A percentile compares a stretch with the other conserved stretches of the same genome.
Conservation (phyloP, 352 stramenopile genomes). For the Discostella stelligera region DNA sequence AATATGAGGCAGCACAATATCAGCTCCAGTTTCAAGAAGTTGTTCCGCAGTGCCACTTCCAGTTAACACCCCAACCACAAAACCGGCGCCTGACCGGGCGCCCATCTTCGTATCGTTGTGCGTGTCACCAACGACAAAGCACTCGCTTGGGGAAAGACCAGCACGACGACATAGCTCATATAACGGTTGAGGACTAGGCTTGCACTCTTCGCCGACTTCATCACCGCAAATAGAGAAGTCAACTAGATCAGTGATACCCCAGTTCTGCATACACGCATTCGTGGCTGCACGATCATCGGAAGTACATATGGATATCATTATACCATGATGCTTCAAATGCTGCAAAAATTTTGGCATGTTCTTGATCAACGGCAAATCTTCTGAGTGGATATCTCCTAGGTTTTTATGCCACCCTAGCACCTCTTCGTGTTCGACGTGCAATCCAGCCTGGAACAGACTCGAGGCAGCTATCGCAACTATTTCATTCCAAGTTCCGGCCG, state of each 20-base stretch:
- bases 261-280: slow-evolving; percentile 42
- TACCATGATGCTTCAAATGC: slow-evolving; percentile 36
- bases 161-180: slow-evolving; percentile 39
- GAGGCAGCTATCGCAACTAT: slow-evolving; percentile 27
- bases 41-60: slow-evolving; percentile 51
- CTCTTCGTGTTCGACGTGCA: slow-evolving; percentile 25
- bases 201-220: slow-evolving; percentile 47
- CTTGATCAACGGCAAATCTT: slow-evolving; percentile 53
- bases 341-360: slow-evolving; percentile 49
- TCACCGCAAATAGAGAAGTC: slow-evolving; percentile 57
- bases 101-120: slow-evolving; percentile 53
- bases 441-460: slow-evolving; percentile 15
- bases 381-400: slow-evolving; percentile 48
- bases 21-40: slow-evolving; percentile 49
- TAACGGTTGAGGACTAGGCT: slow-evolving; percentile 49
- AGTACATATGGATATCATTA: slow-evolving; percentile 53
- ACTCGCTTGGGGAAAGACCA: slow-evolving; percentile 34
- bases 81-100: slow-evolving; percentile 28
- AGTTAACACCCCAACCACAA: slow-evolving; percentile 57
- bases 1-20: slow-evolving; percentile 51
- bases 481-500: slow-evolving; percentile 51
- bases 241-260: slow-evolving; percentile 52
- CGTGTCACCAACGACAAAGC: slow-evolving; percentile 64
- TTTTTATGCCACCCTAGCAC: slow-evolving; percentile 47
- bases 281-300: slow-evolving; percentile 54